Evolutionary conservation across 768 basidiomycete genomes (phyloP).

Genomic region (Tricholoma saponaceum): DNA sequence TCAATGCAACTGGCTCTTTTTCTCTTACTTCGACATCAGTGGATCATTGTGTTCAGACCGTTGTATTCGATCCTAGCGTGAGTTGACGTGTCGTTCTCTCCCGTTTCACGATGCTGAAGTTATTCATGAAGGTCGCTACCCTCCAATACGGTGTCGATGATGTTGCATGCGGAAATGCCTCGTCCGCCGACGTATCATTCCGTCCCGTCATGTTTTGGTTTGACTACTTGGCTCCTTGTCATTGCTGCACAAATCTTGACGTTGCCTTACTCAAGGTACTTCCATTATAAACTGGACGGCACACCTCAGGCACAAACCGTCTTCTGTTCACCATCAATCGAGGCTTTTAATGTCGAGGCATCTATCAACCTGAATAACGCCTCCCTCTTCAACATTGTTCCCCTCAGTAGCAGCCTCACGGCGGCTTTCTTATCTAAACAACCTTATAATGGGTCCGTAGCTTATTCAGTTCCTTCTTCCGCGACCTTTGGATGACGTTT

Average conservation of each 20-base stretch:
- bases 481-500: neutral
- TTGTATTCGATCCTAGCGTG: slow-evolving; percentile 35
- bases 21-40: slow-evolving; percentile 41
- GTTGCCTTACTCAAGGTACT: slow-evolving; percentile 30
- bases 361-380: slow-evolving; percentile 40
- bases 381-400: slow-evolving; percentile 33
- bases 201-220: slow-evolving; percentile 71
- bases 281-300: slow-evolving; percentile 26
- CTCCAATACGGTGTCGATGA: slow-evolving; percentile 48
- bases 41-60: slow-evolving; percentile 39
- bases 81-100: slow-evolving; percentile 4
- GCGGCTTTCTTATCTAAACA: slow-evolving; percentile 38
- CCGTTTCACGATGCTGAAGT: neutral
- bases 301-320: slow-evolving; percentile 42
- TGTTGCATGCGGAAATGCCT: slow-evolving; percentile 32
- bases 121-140: slow-evolving; percentile 25
- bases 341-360: slow-evolving; percentile 37
- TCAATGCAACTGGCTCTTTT: slow-evolving; percentile 21
- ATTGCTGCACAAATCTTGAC: neutral
- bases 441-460: slow-evolving; percentile 55
- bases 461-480: neutral
- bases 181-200: slow-evolving; percentile 24
- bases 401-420: slow-evolving; percentile 43
- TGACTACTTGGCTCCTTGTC: slow-evolving; percentile 1
- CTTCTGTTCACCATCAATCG: slow-evolving; percentile 55